Base-by-base conservation (phyloP, 164 flowering plant genomes). In the Annona squamosa region DNA sequence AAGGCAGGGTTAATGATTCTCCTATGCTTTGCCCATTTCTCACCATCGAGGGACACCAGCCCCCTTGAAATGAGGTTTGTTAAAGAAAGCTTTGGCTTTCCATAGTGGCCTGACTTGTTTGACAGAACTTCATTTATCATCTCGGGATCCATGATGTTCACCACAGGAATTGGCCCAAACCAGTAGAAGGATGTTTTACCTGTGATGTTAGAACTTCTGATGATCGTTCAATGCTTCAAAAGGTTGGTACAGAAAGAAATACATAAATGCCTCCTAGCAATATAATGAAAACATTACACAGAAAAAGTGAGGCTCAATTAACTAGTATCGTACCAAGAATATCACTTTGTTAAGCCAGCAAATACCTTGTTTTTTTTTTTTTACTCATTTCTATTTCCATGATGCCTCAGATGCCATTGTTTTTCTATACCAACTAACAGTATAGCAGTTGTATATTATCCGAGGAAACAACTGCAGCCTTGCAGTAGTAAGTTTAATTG, bases 21-120 rank as follows among this genome's bases (percentile, higher is more conserved):
- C 61, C 80, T 77, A 63, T 70, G 83, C 48, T 62, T 77, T 13
- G 41, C 80, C 80, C 83, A 81, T 73, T 77, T 41, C 17, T 78
- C 77, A 0, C 79, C 79, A 1, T 78, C 74, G 19, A 45, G 19
- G 62, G 0, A 18, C 10, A 44, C 17, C 4, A 78, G 65, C 26
- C 83, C 79, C 7, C 3, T 43, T 19, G 57, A 13, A 70, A 68
- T 80, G 5, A 47, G 0, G 4, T 3, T 19, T 1, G 73, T 69
- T 26, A 26, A 26, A 17, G 19, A 17, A 6, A 3, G 6, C n/a
- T 9, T 57, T 7, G 59, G 48, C 57, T 68, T 74, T 47, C 2
- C n/a, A 68, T 59, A 57, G 19, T 74, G 71, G 13, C 76, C 76
- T 57, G 19, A 57, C 61, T 74, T 74, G 72, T 74, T 69, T 17